Evolutionary conservation across 805 yeast species (phyloP).

Genomic region (Metschnikowia lunata): DNA sequence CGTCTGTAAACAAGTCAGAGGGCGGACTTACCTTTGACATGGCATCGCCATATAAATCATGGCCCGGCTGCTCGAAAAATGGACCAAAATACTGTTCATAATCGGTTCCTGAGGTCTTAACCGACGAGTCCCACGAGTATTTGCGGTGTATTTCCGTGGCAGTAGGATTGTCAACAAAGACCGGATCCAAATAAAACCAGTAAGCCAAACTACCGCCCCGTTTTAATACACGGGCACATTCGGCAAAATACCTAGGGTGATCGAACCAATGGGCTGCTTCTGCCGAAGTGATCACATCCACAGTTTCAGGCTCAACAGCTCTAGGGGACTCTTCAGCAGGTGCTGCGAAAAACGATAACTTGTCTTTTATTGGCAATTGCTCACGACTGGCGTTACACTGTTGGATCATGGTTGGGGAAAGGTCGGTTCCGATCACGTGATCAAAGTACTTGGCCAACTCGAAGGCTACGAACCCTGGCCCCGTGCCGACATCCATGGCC

Average conservation of each 20-base stretch:
- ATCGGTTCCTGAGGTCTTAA: conserved; percentile 13
- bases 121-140: conserved; percentile 40
- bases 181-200: conserved; percentile 79
- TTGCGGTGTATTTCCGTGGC: conserved; percentile 53
- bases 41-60: conserved; percentile 29
- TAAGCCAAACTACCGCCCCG: conserved; percentile 66
- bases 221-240: conserved; percentile 46
- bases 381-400: conserved; percentile 19
- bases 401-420: conserved; percentile 52
- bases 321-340: conserved; percentile 26
- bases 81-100: conserved; percentile 48
- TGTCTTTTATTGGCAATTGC: conserved; percentile 1
- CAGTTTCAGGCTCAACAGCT: conserved; percentile 23
- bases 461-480: conserved; percentile 70
- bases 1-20: conserved; percentile 19
- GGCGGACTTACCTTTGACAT: conserved; percentile 38
- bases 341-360: conserved; percentile 21
- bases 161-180: conserved; percentile 46
- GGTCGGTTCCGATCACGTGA: conserved; percentile 60
- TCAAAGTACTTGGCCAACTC: conserved; percentile 44
- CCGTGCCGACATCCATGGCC: conserved; percentile 76
- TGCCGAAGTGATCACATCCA: conserved; percentile 72
- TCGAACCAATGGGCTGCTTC: conserved; percentile 88
- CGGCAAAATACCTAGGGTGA: conserved; percentile 48
- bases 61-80: conserved; percentile 47